Base-by-base conservation (phyloP, 2,329 filamentous ascomycete species). In the Plectosphaerella plurivora region DNA sequence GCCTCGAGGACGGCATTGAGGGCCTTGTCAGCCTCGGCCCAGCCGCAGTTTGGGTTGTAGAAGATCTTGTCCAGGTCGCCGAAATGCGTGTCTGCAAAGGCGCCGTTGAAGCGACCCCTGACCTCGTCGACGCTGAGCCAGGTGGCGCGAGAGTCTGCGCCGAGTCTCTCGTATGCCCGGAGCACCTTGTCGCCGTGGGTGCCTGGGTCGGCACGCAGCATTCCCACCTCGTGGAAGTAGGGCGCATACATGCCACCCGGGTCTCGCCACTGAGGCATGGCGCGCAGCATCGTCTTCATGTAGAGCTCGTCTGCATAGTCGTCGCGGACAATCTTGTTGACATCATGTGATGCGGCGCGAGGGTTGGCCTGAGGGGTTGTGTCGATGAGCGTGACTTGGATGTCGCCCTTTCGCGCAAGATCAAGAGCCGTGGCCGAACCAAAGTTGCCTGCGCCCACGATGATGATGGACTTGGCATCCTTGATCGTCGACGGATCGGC, bases 41-140 rank as follows among this genome's bases (percentile, higher is more conserved):
- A 84, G 2, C 82, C 82, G 63, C 79, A 82, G 33, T 73, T 77
- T 54, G 76, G 77, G 67, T 84, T 85, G 57, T 78, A 73, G 20
- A 82, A 71, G 16, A 84, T 72, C 57, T 76, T 75, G 55, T 78
- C 77, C 45, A 82, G 73, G 8, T 72, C 78, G 7, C 71, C 73
- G 60, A 83, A 83, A 55, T 84, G 73, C 33, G 81, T 75, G 45
- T 81, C 76, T 24, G 77, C 73, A 59, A 84, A 84, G 8, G 81
- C 64, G 0, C 81, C 81, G 44, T 78, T 78, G 64, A 80, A 83
- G 52, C 81, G 64, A 59, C 70, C 68, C 45, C 77, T 74, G 37
- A 81, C 78, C 55, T 84, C 77, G 12, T 78, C 74, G 10, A 77
- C 68, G 1, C 69, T 65, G 48, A 83, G 59, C 57, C 69, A 67